A percentile compares a stretch with the other conserved stretches of the same genome.
These are phyloP conservation scores for Fusarium phyllophilum DNA, from an alignment of 2,329 filamentous ascomycete species.

Conservation along the genomic window DNA sequence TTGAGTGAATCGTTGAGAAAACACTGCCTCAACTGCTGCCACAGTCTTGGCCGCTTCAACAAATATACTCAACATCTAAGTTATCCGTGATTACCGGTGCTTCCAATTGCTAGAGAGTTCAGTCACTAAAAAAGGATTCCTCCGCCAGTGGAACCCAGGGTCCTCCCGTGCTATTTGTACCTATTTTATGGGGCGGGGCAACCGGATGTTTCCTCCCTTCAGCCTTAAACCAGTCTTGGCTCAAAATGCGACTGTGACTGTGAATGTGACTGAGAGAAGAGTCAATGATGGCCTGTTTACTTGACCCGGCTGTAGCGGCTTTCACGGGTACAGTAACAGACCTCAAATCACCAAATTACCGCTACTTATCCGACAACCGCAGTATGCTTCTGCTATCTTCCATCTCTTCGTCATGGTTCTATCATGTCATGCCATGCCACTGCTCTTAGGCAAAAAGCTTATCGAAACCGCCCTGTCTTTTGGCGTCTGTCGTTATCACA, in stretches of 20 bases:
- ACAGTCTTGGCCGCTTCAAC: not conserved
- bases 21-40: not conserved
- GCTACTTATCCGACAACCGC: not conserved
- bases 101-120: not conserved
- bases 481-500: constrained; percentile 3
- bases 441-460: constrained; percentile 24
- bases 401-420: constrained; percentile 11
- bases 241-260: not conserved
- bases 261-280: not conserved
- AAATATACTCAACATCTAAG: not conserved
- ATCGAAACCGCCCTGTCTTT: not conserved
- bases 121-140: not conserved
- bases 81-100: not conserved
- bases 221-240: constrained; percentile 5
- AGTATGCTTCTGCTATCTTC: not conserved
- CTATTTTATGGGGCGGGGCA: not conserved
- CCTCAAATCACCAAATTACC: not conserved
- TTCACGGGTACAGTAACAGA: not conserved
- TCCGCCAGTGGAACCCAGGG: not conserved
- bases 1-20: not conserved
- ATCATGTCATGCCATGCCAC: constrained; percentile 3
- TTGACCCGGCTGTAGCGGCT: constrained; percentile 1
- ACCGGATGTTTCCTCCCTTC: not conserved
- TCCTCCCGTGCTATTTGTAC: not conserved
- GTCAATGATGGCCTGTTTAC: not conserved